phyloP scores from a whole-genome alignment of 352 stramenopile species.

The Pythium oligandrum region DNA sequence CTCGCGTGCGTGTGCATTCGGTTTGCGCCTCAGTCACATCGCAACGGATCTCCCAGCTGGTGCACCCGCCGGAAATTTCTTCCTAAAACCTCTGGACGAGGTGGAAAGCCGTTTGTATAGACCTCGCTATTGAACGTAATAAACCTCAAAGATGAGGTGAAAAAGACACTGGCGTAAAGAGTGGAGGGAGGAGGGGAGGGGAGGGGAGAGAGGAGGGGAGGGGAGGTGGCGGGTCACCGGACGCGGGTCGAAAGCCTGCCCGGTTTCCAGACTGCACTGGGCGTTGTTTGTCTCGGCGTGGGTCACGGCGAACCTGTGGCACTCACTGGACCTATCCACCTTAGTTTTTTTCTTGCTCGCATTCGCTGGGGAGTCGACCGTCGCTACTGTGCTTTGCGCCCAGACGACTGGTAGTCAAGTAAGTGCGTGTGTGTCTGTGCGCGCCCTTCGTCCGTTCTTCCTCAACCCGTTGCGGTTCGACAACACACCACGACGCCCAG shows the following conservation, averaged over 20 bases:
- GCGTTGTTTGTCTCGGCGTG: neutral
- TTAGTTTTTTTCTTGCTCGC: conserved; percentile 26
- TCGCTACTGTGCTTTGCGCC: no score
- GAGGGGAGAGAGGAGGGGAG: conserved; percentile 1
- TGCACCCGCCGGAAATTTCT: conserved; percentile 14
- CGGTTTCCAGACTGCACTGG: neutral
- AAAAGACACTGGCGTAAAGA: conserved; percentile 7
- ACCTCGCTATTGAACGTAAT: neutral
- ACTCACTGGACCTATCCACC: neutral
- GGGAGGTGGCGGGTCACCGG: conserved; percentile 1
- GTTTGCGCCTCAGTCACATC: neutral
- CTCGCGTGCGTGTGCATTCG: neutral
- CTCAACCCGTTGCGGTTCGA: no score
- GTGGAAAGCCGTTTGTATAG: neutral
- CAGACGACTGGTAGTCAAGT: no score
- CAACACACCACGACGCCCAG: no score
- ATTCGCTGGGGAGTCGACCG: conserved; percentile 1
- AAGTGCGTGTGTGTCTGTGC: no score
- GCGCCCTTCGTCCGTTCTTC: no score
- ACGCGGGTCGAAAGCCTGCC: neutral
- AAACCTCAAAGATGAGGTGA: conserved; percentile 10
- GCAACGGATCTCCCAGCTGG: conserved; percentile 17
- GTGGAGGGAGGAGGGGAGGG: conserved; percentile 5
- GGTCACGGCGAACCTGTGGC: no score
- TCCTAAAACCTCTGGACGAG: conserved; percentile 11